Conservation (phyloP, 2,329 filamentous ascomycete species). For the Claviceps sp. region DNA sequence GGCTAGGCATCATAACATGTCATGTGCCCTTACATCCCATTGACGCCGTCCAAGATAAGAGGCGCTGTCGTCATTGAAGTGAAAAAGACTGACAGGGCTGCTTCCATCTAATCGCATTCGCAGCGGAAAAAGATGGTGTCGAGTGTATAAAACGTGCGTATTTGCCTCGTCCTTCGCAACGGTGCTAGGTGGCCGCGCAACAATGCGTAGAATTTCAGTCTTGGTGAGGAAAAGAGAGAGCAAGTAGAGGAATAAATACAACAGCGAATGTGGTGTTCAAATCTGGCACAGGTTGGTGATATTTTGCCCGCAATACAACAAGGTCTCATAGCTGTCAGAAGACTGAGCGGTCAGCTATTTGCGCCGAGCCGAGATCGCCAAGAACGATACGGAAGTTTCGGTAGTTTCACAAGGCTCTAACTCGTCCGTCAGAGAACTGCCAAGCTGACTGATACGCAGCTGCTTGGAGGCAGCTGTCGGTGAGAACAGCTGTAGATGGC, state of each 20-base stretch:
- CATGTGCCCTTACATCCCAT: background rate
- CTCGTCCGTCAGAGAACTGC: background rate
- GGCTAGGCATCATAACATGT: background rate
- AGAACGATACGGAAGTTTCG: background rate
- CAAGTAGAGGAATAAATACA: background rate
- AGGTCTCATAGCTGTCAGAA: background rate
- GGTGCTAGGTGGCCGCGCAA: background rate
- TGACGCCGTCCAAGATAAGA: conserved; percentile 3
- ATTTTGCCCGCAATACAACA: background rate
- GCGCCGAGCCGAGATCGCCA: no score
- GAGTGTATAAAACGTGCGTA: background rate
- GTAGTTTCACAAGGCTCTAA: background rate
- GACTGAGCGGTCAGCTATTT: background rate
- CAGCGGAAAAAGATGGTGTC: background rate
- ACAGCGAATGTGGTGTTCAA: background rate
- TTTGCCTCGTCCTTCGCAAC: background rate
- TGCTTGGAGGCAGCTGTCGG: background rate
- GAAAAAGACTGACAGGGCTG: background rate
- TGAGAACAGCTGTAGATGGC: background rate
- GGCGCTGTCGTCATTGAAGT: background rate
- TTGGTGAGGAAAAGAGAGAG: background rate
- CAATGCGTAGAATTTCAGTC: background rate
- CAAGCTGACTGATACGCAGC: background rate
- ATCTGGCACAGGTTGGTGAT: background rate
- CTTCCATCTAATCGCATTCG: background rate